A percentile compares a stretch with the other conserved stretches of the same genome.
These are phyloP conservation scores for Gonapodya prolifera DNA, from an alignment of 192 early-diverging fungal species.

Conservation along the genomic window DNA sequence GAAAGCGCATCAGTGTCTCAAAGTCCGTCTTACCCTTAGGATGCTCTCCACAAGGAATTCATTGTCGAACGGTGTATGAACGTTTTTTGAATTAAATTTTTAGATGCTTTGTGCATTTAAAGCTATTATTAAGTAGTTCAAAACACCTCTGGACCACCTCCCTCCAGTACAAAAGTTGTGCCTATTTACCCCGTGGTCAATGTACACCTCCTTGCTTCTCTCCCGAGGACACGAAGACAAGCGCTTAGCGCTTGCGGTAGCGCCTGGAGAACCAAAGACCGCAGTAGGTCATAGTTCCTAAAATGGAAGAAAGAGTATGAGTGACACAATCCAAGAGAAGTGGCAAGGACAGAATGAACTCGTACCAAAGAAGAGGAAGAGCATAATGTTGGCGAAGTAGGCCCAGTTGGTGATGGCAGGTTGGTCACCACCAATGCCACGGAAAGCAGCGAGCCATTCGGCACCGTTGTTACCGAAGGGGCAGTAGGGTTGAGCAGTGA, in stretches of 20 bases:
- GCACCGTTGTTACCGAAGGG: neutral
- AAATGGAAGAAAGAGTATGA: neutral
- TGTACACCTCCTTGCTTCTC: too few species aligned
- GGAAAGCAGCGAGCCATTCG: neutral
- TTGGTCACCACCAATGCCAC: neutral
- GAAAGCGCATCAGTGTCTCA: too few species aligned
- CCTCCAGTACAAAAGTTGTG: too few species aligned
- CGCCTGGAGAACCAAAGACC: neutral
- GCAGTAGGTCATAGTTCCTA: neutral
- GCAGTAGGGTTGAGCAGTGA: neutral
- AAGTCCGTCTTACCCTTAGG: too few species aligned
- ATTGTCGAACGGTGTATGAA: too few species aligned
- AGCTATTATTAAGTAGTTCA: too few species aligned
- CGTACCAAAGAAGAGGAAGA: conserved; percentile 2
- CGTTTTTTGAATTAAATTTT: too few species aligned
- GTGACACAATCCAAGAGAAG: neutral
- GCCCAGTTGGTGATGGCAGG: neutral
- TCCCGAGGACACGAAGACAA: neutral
- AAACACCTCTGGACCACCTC: too few species aligned
- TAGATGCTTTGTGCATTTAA: too few species aligned
- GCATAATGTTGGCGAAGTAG: neutral
- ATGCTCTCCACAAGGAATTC: too few species aligned
- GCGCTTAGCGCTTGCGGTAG: conserved; percentile 4
- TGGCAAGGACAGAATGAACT: neutral
- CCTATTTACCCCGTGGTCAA: too few species aligned